Conservation (phyloP, 768 basidiomycete genomes). For the Kwoniella dendrophila region DNA sequence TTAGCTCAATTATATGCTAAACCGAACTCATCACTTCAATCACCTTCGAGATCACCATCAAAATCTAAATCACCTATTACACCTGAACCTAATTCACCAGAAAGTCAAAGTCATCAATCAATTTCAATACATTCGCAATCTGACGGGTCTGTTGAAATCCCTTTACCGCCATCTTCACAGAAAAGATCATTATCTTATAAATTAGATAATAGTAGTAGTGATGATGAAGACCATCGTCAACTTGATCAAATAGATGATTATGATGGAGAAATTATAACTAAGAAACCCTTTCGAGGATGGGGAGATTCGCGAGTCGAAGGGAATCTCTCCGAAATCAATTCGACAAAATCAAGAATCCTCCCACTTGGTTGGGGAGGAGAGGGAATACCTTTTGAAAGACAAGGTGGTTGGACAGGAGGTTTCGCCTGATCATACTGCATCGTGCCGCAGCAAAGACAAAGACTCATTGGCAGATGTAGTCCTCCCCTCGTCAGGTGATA, state of each 20-base stretch:
- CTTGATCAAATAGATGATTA: background rate
- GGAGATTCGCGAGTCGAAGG: slow-evolving; percentile 45
- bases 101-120: background rate
- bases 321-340: slow-evolving; percentile 36
- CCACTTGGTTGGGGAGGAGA: slow-evolving; percentile 11
- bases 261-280: background rate
- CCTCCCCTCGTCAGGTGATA: background rate
- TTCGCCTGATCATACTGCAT: slow-evolving; percentile 5
- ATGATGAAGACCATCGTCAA: background rate
- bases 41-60: slow-evolving; percentile 11
- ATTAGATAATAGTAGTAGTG: background rate
- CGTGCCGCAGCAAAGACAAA: too few relatives aligned
- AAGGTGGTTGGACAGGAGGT: slow-evolving; percentile 11
- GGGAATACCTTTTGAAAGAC: background rate
- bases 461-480: background rate
- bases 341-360: slow-evolving; percentile 8
- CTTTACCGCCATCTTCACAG: slow-evolving; percentile 23
- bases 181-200: slow-evolving; percentile 9
- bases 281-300: slow-evolving; percentile 46
- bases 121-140: slow-evolving; percentile 9
- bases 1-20: slow-evolving; percentile 31
- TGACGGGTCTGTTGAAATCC: slow-evolving; percentile 8
- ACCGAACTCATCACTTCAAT: background rate
- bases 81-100: background rate
- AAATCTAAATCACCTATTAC: slow-evolving; percentile 10